Evolutionary conservation across 1,284 basidiomycete genomes (phyloP).

Genomic region (Trichosporon ovoides): DNA sequence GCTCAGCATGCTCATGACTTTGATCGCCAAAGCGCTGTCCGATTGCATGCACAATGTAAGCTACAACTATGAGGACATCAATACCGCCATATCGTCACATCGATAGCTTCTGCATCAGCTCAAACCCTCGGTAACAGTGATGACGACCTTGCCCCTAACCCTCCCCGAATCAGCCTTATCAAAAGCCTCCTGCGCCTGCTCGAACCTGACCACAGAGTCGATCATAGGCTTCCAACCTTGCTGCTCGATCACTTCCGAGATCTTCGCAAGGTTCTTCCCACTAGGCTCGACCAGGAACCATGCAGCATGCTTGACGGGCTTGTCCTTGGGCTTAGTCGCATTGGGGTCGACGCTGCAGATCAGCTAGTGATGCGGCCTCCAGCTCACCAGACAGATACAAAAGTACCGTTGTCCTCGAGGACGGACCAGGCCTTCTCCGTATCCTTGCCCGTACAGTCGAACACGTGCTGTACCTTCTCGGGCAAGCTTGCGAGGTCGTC

Average conservation of each 20-base stretch:
- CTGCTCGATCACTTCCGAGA: constrained; percentile 7
- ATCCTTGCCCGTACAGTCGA: constrained; percentile 16
- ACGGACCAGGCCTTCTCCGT: constrained; percentile 9
- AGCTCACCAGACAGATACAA: constrained; percentile 13
- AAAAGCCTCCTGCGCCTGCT: constrained; percentile 10
- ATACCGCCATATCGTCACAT: no score
- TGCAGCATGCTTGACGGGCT: not conserved
- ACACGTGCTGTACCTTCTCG: constrained; percentile 9
- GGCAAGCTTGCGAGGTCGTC: constrained; percentile 3
- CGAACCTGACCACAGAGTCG: constrained; percentile 16
- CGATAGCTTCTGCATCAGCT: not conserved
- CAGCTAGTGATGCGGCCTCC: not conserved
- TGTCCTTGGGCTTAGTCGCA: constrained; percentile 4
- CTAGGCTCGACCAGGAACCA: constrained; percentile 21
- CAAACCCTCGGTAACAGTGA: constrained; percentile 10
- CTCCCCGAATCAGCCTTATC: constrained; percentile 13
- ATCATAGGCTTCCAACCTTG: constrained; percentile 11
- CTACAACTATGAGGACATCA: no score
- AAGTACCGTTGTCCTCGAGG: constrained; percentile 9
- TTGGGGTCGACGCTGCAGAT: constrained; percentile 7
- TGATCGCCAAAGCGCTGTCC: no score
- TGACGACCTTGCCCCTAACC: constrained; percentile 16
- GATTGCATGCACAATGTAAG: no score
- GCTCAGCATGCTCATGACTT: no score
- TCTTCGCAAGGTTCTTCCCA: constrained; percentile 12